Evolutionary conservation across 192 early-diverging fungal genomes (phyloP), one percentile per base, ranked within the genome.

Genomic region (Coemansia sp.): DNA sequence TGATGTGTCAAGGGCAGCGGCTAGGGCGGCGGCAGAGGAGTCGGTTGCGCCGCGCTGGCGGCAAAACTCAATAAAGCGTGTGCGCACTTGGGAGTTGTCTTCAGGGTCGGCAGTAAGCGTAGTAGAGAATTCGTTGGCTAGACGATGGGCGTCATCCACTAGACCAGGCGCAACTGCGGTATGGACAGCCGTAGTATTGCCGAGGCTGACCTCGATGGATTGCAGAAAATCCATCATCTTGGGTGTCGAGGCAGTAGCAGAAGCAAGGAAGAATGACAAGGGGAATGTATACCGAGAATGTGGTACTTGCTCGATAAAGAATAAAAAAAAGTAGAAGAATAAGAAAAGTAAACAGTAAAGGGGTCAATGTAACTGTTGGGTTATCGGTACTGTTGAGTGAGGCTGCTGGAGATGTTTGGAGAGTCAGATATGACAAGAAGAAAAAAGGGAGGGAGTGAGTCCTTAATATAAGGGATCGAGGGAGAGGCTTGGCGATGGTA

Each of bases 51-150:
- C 53, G 37, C 48, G 59, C 28, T 61, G 45, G 14, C 31, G 31
- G 36, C 57, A 52, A 25, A 57, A 72, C 13, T 56, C 59, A 36
- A 66, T 59, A 56, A 72, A 72, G 14, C 28, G 43, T 12, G 70
- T 39, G 26, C 58, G 38, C 28, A 55, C 12, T 0, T 66, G 26
- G 13, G 61, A 31, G 12, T 31, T 31, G 31, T 31, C 31, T 1
- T 31, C 4, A 4, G 1, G 1, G 31, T 31, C 4, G 31, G 59
- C 57, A 12, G 21, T 13, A 31, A 23, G 31, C 9, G 12, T 47
- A 48, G 61, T 14, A 34, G 47, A 37, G 61, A 61, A 68, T n/a
- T 68, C 60, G 37, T 41, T 60, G 39, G 38, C 59, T 36, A 68
- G 50, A 12, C 60, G 25, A 33, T 14, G 35, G 43, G 57, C 43